Evolutionary conservation across 176 grass and related monocot genomes (phyloP), one percentile per base, ranked within the genome.

Genomic region (Ananas comosus): DNA sequence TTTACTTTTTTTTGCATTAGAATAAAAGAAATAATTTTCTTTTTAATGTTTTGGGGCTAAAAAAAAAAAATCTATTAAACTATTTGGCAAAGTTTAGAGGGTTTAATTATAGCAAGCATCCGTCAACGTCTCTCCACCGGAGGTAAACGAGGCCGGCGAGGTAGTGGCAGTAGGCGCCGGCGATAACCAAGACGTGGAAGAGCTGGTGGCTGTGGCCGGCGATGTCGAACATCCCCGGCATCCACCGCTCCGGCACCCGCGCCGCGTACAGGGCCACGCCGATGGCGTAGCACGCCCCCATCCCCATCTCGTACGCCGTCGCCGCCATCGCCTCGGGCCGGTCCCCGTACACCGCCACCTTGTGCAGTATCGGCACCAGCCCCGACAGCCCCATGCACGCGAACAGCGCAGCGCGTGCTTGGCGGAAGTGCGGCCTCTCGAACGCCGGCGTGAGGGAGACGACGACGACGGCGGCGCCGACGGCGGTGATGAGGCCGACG

Each of bases 171-270:
- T 88, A 92, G 3, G 85, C 85, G 23, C 89, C 89, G 22, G 89
- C 85, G 58, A 92, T 78, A 53, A 92, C 89, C 27, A 92, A 81
- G 18, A 82, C 72, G 58, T 92, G 89, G 74, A 88, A 92, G 70
- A 92, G 66, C 70, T 92, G 85, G 73, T 92, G 85, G 83, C 89
- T 92, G 49, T 92, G 89, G 0, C 89, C 85, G 3, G 78, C 86
- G 13, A 92, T 76, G 77, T 92, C 89, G 52, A 92, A 92, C 67
- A 49, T 47, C 6, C 89, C 89, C 0, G 89, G 89, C 80, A 92
- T 73, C 89, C 89, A 92, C 65, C 89, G 49, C 74, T 92, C 89
- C 0, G 82, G 89, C 9, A 88, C 83, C 78, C 85, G 83, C n/a
- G 85, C 72, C 18, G 85, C 74, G 72, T 92, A 92, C 52, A 88